Percentiles rank a stretch among this genome's conserved stretches.
These are phyloP conservation scores for Fusarium chlamydosporum DNA, from an alignment of 2,329 filamentous ascomycete species.

Conservation along the genomic window DNA sequence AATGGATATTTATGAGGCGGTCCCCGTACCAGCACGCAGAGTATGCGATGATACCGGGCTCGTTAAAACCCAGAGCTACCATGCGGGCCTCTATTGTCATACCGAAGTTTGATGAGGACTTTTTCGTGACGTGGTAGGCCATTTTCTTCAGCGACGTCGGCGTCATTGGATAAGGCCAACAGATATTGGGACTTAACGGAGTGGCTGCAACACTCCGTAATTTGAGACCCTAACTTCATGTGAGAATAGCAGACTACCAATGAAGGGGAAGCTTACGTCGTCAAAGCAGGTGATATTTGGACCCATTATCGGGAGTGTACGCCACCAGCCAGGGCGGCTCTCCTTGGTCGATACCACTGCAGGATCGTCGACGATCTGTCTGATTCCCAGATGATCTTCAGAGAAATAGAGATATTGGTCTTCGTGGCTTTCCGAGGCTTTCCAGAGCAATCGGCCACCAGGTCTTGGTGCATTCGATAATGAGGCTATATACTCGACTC, in stretches of 20 bases:
- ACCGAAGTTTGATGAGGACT: background rate
- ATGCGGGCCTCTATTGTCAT: conserved; percentile 17
- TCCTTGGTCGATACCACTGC: background rate
- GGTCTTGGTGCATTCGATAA: conserved; percentile 17
- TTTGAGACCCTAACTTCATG: conserved; percentile 23
- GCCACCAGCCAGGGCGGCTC: conserved; percentile 25
- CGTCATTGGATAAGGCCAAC: conserved; percentile 26
- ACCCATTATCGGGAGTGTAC: conserved; percentile 15
- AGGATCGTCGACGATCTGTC: conserved; percentile 11
- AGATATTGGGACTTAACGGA: conserved; percentile 7
- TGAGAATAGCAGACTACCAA: background rate
- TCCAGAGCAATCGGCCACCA: conserved; percentile 20
- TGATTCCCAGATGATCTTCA: conserved; percentile 38
- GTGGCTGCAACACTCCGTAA: conserved; percentile 15
- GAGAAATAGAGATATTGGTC: conserved; percentile 17
- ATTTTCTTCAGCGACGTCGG: conserved; percentile 2
- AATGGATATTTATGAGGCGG: conserved; percentile 12
- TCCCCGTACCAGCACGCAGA: conserved; percentile 29
- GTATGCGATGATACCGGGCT: conserved; percentile 22
- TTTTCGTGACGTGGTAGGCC: conserved; percentile 14
- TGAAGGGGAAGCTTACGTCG: conserved; percentile 21
- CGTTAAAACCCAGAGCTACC: conserved; percentile 24
- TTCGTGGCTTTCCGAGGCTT: accelerated
- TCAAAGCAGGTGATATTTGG: conserved; percentile 5
- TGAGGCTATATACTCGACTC: conserved; percentile 29